A percentile compares a stretch with the other conserved stretches of the same genome.
Evolutionary conservation across 2,329 filamentous ascomycete species (phyloP).

Genomic region (Colletotrichum liriopes): DNA sequence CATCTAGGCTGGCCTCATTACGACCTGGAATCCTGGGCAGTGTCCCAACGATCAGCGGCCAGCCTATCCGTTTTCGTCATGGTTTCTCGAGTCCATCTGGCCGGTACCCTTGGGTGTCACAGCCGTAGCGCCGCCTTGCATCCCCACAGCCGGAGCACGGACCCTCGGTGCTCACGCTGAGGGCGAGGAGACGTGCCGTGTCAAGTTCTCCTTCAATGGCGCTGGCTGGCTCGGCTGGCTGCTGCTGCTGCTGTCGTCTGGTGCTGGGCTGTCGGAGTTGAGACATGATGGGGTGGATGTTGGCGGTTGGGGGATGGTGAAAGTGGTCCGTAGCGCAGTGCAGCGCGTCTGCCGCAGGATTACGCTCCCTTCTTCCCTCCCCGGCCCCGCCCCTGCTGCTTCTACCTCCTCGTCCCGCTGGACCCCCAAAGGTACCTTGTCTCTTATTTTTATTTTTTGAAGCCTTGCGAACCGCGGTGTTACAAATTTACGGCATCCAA

Average conservation of each 20-base stretch:
- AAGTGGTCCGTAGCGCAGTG: not conserved
- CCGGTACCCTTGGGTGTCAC: slow-evolving; percentile 47
- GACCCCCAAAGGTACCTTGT: not conserved
- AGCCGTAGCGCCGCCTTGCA: slow-evolving; percentile 43
- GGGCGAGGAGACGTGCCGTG: slow-evolving; percentile 8
- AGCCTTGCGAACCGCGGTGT: not conserved
- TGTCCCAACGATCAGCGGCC: slow-evolving; percentile 40
- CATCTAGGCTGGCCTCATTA: not conserved
- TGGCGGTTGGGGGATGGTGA: too few relatives aligned
- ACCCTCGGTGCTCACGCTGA: slow-evolving; percentile 36
- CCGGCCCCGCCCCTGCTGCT: not conserved
- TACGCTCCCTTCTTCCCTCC: not conserved
- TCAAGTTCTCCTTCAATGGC: not conserved
- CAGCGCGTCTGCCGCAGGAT: not conserved
- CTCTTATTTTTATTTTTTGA: not conserved
- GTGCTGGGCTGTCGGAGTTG: not conserved
- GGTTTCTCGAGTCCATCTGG: slow-evolving; percentile 44
- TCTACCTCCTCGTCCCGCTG: not conserved
- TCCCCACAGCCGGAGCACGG: slow-evolving; percentile 47
- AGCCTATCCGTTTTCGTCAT: slow-evolving; percentile 41
- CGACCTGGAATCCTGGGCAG: not conserved
- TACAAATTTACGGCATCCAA: not conserved
- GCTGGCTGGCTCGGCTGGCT: not conserved
- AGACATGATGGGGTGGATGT: too few relatives aligned
- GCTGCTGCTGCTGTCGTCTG: too few relatives aligned